phyloP scores from a whole-genome alignment of 1,139 yeast species.

The Pichia kudriavzevii region DNA sequence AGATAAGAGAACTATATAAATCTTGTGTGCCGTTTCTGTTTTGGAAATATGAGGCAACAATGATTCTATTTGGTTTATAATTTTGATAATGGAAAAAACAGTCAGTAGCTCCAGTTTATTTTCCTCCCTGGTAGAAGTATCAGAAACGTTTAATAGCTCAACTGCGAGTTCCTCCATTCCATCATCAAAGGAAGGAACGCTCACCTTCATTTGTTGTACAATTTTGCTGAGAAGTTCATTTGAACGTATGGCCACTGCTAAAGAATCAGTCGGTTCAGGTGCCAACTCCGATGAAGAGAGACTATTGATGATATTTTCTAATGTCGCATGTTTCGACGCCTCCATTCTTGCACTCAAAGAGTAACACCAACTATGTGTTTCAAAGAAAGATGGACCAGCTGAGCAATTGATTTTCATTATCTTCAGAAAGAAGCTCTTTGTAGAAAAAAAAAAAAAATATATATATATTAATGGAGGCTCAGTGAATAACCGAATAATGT shows the following conservation, averaged over 20 bases:
- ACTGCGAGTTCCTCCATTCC: neutral
- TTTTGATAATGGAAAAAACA: conserved; percentile 18
- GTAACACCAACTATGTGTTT: no score
- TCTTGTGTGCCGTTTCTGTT: conserved; percentile 12
- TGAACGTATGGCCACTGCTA: neutral
- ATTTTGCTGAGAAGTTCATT: neutral
- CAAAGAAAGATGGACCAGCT: no score
- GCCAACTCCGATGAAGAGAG: no score
- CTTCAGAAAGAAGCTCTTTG: no score
- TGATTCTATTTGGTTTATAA: conserved; percentile 13
- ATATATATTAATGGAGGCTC: no score
- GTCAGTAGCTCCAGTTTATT: conserved; percentile 22
- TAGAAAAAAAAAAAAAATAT: no score
- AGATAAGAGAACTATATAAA: conserved; percentile 13
- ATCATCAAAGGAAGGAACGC: conserved; percentile 3
- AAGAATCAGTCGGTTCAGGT: no score
- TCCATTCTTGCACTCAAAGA: no score
- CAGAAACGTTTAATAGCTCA: neutral
- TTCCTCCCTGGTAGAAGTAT: conserved; percentile 13
- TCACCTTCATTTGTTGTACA: neutral
- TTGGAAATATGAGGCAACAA: conserved; percentile 11
- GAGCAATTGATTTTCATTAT: no score
- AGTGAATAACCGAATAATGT: no score
- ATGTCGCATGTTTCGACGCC: no score
- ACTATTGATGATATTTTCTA: no score